Conservation (phyloP, 228 moss, liverwort and hornwort genomes). For the Sphagnum magellanicum region DNA sequence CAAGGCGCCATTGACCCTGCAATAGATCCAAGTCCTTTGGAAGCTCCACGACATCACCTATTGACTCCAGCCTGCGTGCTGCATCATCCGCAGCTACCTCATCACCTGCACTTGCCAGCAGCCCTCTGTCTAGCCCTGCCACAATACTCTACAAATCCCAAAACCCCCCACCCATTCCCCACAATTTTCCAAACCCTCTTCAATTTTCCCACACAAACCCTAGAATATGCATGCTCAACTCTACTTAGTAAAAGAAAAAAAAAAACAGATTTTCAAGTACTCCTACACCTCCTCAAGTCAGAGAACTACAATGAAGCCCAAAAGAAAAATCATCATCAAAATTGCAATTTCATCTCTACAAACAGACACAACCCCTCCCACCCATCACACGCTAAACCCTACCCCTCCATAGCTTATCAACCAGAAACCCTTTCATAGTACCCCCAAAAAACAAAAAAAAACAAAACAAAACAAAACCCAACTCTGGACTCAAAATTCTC, state of each 20-base stretch:
- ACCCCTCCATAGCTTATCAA: too few relatives aligned
- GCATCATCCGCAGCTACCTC: conserved; percentile 47
- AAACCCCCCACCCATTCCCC: background rate
- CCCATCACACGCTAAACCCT: too few relatives aligned
- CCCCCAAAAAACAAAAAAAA: too few relatives aligned
- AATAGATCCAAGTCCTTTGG: conserved; percentile 61
- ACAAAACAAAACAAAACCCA: too few relatives aligned
- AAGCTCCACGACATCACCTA: conserved; percentile 39
- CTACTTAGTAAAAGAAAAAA: background rate
- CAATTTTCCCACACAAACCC: background rate
- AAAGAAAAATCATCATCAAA: too few relatives aligned
- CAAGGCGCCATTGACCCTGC: conserved; percentile 88
- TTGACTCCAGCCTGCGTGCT: conserved; percentile 66
- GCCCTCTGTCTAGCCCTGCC: conserved; percentile 87
- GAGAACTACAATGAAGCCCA: too few relatives aligned
- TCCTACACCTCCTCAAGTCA: background rate
- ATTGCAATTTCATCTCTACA: too few relatives aligned
- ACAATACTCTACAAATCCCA: conserved; percentile 59
- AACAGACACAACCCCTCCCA: too few relatives aligned
- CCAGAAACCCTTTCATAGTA: too few relatives aligned
- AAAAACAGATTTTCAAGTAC: background rate
- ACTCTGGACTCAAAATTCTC: too few relatives aligned
- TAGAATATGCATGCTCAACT: background rate
- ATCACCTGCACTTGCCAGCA: conserved; percentile 69
- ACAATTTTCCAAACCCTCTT: background rate